Evolutionary conservation across 78 protist genomes (phyloP).

Genomic region (Isochrysis galbana): DNA sequence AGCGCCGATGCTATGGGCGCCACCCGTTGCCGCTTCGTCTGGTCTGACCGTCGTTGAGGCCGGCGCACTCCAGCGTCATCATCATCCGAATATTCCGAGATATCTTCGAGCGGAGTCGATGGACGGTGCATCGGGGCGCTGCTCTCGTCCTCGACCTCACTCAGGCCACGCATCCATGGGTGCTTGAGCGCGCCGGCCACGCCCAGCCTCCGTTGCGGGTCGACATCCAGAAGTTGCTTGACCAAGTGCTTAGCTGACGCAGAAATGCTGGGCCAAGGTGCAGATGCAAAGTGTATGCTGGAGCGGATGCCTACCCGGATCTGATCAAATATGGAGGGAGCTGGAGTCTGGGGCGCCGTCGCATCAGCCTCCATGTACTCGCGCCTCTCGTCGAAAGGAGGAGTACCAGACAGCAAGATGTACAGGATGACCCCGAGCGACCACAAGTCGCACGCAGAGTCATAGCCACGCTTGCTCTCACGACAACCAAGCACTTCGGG

Average conservation of each 20-base stretch:
- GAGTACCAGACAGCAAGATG: background rate
- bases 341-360: background rate
- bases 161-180: background rate
- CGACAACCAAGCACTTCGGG: constrained; percentile 48
- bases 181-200: background rate
- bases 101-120: background rate
- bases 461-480: background rate
- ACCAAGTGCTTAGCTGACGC: background rate
- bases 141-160: background rate
- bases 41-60: background rate
- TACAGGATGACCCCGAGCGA: constrained; percentile 43
- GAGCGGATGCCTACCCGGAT: background rate
- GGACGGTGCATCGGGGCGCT: background rate
- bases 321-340: background rate
- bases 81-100: background rate
- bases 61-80: background rate
- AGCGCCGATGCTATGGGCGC: no score
- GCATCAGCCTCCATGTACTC: background rate
- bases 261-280: background rate
- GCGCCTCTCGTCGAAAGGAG: background rate
- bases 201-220: background rate
- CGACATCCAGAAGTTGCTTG: background rate
- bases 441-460: constrained; percentile 45
- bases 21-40: background rate
- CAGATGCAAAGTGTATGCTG: background rate